Evolutionary conservation across 2,329 filamentous ascomycete genomes (phyloP), one percentile per base, ranked within the genome.

Genomic region (Huntiella decipiens): DNA sequence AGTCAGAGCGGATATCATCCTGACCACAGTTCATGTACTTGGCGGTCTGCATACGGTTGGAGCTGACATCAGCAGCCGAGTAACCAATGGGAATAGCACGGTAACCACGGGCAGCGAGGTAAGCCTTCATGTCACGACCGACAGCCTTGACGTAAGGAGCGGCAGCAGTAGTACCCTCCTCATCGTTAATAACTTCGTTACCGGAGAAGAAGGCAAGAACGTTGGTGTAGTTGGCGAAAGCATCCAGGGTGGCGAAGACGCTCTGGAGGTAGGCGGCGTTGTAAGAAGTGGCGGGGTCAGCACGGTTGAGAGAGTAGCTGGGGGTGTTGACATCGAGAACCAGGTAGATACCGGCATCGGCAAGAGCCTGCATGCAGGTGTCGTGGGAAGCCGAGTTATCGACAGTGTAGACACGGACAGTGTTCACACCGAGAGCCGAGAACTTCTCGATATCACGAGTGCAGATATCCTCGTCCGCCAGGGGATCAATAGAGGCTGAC

Each of bases 1-100:
- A 88, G 63, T 94, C 86, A 55, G 79, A 83, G 54, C 87, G 79
- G 65, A 80, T 76, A 52, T 87, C 79, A 42, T 88, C 82, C 46
- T 74, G 67, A 51, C 87, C 87, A 59, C 87, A 95, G 73, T 94
- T 94, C 77, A 95, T 85, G 71, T 92, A 95, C 45, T 78, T 58
- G 41, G 87, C 86, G 60, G 85, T 85, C 66, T 94, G 75, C 65
- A 81, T 75, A 55, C 86, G 82, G 69, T 92, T 94, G 57, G 76
- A 71, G 50, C 82, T 71, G 47, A 94, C 82, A 64, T 94, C 86
- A 50, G 86, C 87, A 35, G 73, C 73, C 12, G 72, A 75, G 64
- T 86, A 86, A 33, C 81, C 81, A 46, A 86, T 79, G n/a, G 80
- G 81, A 39, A 85, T 66, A 46, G 66, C 58, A 54, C 80, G 74